A percentile compares a stretch with the other conserved stretches of the same genome.
Evolutionary conservation across 345 rosid species (phyloP).

Genomic region (Brassica juncea): DNA sequence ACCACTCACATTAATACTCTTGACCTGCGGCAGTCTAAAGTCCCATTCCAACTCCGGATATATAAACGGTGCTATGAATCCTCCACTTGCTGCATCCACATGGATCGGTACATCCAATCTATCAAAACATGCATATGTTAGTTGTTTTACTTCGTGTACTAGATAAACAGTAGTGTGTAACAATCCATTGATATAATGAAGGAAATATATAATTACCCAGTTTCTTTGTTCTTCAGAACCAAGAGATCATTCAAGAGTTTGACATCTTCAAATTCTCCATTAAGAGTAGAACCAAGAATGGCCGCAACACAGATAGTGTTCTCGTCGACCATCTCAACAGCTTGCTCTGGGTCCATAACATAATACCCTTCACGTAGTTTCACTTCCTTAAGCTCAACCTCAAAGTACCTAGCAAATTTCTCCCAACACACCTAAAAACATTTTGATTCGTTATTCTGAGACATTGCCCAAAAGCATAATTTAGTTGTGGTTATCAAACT

Average conservation of each 20-base stretch:
- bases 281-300: neutral
- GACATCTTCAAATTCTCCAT: neutral
- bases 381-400: neutral
- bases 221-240: neutral
- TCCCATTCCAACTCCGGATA: neutral
- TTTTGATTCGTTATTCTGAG: neutral
- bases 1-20: neutral
- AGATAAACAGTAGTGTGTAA: neutral
- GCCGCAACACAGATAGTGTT: neutral
- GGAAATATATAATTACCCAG: neutral
- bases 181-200: neutral
- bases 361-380: neutral
- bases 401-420: slow-evolving; percentile 1
- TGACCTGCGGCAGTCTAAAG: neutral
- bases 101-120: neutral
- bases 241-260: neutral
- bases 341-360: neutral
- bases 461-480: neutral
- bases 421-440: neutral
- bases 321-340: neutral
- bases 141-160: neutral
- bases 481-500: neutral
- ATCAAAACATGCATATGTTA: neutral
- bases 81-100: slow-evolving; percentile 2
- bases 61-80: neutral